phyloP scores from a whole-genome alignment of 1,139 yeast genomes.

The Yamadazyma siamensis region DNA sequence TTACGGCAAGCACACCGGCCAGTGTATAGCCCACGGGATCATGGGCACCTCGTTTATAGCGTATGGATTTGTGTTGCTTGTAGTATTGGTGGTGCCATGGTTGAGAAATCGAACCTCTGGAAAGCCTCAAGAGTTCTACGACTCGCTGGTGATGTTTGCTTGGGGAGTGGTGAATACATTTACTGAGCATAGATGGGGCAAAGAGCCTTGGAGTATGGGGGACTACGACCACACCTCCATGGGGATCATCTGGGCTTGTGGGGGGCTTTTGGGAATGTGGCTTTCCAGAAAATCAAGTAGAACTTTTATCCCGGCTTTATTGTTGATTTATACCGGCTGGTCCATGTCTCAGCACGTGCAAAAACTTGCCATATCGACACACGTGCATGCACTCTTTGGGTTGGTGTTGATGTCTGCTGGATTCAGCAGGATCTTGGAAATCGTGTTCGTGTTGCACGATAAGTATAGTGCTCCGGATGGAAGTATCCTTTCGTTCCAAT shows the following conservation, averaged over 20 bases:
- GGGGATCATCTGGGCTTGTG: constrained; percentile 97
- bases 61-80: constrained; percentile 68
- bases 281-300: constrained; percentile 59
- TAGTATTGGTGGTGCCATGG: constrained; percentile 72
- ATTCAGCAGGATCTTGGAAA: constrained; percentile 67
- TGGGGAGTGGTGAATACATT: constrained; percentile 96
- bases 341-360: constrained; percentile 91
- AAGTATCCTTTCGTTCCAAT: constrained; percentile 68
- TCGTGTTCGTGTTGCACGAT: constrained; percentile 64
- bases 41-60: constrained; percentile 88
- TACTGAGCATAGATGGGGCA: constrained; percentile 95
- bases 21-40: constrained; percentile 93
- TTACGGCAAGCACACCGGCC: constrained; percentile 75
- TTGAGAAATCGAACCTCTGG: constrained; percentile 42
- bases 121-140: constrained; percentile 81
- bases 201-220: constrained; percentile 82
- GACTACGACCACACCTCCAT: constrained; percentile 92
- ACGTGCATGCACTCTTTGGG: constrained; percentile 86
- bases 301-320: constrained; percentile 74
- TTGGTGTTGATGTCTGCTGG: constrained; percentile 79
- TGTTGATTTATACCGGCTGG: constrained; percentile 86
- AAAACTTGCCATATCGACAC: constrained; percentile 68
- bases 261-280: constrained; percentile 81
- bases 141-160: constrained; percentile 69
- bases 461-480: constrained; percentile 45